Evolutionary conservation across 1,284 basidiomycete genomes (phyloP), one percentile per base, ranked within the genome.

Genomic region (Puccinia triticina): DNA sequence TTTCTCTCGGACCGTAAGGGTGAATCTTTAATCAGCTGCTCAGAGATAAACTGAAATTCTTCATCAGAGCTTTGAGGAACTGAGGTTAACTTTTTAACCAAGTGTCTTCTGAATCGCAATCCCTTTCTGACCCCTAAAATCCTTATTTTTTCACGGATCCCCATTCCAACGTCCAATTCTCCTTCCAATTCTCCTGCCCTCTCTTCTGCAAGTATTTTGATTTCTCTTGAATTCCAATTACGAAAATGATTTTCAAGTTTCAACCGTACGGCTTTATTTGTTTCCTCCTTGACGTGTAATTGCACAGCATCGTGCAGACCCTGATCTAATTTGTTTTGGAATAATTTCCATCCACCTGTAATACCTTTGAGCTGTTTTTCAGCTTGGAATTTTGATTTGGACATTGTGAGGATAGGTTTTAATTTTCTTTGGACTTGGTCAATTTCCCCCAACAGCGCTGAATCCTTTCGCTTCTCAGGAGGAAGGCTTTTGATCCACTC

Each of bases 11-110:
- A 46, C 12, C 66, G 40, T 1, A 1, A 1, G 11, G 1, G 8
- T 21, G 66, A 21, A 46, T 26, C 18, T 26, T 43, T 48, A 14
- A 37, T 43, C 14, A 69, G 2, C 23, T 29, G 2, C 16, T 46
- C 23, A n/a, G 23, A 69, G 26, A 69, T 48, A 37, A 69, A 69
- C 21, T 69, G 40, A 48, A 46, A 69, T 69, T 69, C 66, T 29
- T 46, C 66, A 48, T 67, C 64, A 5, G 21, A 37, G 12, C 5
- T 37, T 7, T 64, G 64, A 32, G 59, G 59, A 34, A 18, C 59
- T 34, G 26, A 11, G 37, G n/a, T 40, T 23, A 66, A 40, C 23
- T 66, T 16, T n/a, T 66, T 23, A 40, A n/a, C 23, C 23, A 66
- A 66, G 23, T 40, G 40, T 21, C 40, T 16, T 40, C 40, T 23